Evolutionary conservation across 257 asterid species (phyloP), one percentile per base, ranked within the genome.

Genomic region (Ilex aquifolium): DNA sequence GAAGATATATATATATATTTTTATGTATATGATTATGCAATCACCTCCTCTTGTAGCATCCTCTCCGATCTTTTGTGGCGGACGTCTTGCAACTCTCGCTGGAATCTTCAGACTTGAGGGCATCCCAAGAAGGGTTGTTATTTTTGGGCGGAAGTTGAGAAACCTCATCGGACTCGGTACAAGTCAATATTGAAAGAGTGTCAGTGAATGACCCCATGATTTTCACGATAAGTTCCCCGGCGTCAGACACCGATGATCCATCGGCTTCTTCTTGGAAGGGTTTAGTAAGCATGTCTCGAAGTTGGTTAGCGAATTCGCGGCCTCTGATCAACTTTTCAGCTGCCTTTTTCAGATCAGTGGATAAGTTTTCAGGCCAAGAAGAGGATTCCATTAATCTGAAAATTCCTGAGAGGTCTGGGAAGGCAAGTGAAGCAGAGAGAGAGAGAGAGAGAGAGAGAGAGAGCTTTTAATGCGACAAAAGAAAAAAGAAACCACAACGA

Each of bases 21-120:
- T 48, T 4, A 53, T 53, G 3, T 53, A 36, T 36, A 36, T 36
- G 42, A 21, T 8, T 3, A 15, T 53, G 17, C 15, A 54, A 30
- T 61, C 10, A 68, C 93, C 82, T 85, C 76, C 89, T 76, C 77
- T 85, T 85, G 75, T 82, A 82, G 77, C 84, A 74, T 27, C 93
- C 93, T 52, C 93, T 75, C 58, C 85, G 80, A 66, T 80, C 87
- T 72, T 78, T 82, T 0, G 67, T 15, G 29, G 71, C 27, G 59
- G 78, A 76, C 32, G 72, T 71, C 74, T 82, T 84, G 76, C 75
- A 64, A 44, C 82, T 75, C 11, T 77, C 75, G 69, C 76, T 74
- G 61, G 77, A 75, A 56, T 73, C 80, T 68, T 84, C 83, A 0
- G 72, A 39, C 63, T 74, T 79, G 60, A n/a, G 63, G 64, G 13